Percentiles rank a stretch among this genome's conserved stretches.
Conservation (phyloP, 1,139 yeast species). For the Hemisphaericaspora xylofermentans region DNA sequence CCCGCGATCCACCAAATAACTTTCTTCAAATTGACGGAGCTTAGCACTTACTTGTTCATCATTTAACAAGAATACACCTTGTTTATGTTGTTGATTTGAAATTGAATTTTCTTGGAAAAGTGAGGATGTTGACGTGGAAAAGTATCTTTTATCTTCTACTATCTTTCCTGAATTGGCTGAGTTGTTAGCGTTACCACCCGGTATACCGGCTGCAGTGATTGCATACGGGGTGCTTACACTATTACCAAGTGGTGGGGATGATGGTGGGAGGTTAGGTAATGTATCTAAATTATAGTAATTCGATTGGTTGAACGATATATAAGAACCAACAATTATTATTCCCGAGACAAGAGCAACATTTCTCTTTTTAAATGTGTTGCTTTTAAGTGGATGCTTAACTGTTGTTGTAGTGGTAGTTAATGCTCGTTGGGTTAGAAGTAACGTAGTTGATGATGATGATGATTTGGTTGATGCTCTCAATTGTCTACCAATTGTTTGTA, state of each 20-base stretch:
- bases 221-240: background rate
- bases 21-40: constrained; percentile 75
- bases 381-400: background rate
- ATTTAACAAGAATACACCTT: constrained; percentile 49
- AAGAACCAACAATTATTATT: constrained; percentile 45
- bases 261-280: constrained; percentile 24
- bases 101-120: constrained; percentile 41
- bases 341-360: constrained; percentile 47
- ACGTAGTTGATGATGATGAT: constrained; percentile 2
- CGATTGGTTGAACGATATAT: constrained; percentile 41
- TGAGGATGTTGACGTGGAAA: constrained; percentile 46
- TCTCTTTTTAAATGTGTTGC: constrained; percentile 24
- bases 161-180: constrained; percentile 7
- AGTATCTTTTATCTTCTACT: constrained; percentile 30
- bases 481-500: constrained; percentile 16
- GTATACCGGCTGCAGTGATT: background rate
- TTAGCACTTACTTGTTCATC: constrained; percentile 75
- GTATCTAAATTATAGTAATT: constrained; percentile 46
- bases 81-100: constrained; percentile 45
- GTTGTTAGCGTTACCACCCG: background rate
- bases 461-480: constrained; percentile 9
- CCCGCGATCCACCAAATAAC: constrained; percentile 76
- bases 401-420: constrained; percentile 2
- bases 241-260: constrained; percentile 1
- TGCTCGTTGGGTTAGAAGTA: background rate